phyloP scores from a whole-genome alignment of 2,329 filamentous ascomycete species.

The Talaromyces atroroseus region DNA sequence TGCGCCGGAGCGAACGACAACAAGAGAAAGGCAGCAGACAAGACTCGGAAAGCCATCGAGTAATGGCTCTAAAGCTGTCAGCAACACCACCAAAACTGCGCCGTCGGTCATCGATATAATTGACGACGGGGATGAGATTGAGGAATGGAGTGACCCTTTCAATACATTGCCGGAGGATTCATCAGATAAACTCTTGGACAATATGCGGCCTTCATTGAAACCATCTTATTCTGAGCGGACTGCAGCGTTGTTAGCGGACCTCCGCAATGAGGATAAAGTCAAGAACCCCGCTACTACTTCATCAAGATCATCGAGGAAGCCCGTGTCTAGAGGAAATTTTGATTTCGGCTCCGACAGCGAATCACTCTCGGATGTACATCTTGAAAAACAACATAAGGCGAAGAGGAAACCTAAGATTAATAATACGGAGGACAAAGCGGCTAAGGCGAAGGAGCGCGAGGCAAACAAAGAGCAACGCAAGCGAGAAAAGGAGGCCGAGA shows the following conservation, averaged over 20 bases:
- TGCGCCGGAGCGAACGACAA: constrained; percentile 21
- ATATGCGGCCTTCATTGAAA: constrained; percentile 16
- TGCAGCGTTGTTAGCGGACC: constrained; percentile 33
- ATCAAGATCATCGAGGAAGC: background rate
- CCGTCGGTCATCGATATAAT: constrained; percentile 30
- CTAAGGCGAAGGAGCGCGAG: constrained; percentile 52
- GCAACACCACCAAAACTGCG: constrained; percentile 9
- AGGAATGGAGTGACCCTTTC: constrained; percentile 31
- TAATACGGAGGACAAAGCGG: constrained; percentile 36
- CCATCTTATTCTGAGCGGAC: constrained; percentile 36
- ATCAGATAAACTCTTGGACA: constrained; percentile 23
- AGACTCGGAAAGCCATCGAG: background rate
- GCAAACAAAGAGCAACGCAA: constrained; percentile 44
- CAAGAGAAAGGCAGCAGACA: constrained; percentile 2
- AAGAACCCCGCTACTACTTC: background rate
- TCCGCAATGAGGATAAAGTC: constrained; percentile 17
- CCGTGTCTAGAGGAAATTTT: background rate
- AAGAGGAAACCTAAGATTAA: constrained; percentile 40
- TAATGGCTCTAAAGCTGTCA: background rate
- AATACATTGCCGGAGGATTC: constrained; percentile 17
- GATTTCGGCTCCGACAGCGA: constrained; percentile 26
- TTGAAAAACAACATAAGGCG: constrained; percentile 5
- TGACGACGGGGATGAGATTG: constrained; percentile 32
- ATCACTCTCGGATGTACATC: constrained; percentile 35
- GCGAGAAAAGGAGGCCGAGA: constrained; percentile 38